These are phyloP conservation scores for Leccinum boreale DNA, from an alignment of 768 basidiomycete species.

Conservation along the genomic window DNA sequence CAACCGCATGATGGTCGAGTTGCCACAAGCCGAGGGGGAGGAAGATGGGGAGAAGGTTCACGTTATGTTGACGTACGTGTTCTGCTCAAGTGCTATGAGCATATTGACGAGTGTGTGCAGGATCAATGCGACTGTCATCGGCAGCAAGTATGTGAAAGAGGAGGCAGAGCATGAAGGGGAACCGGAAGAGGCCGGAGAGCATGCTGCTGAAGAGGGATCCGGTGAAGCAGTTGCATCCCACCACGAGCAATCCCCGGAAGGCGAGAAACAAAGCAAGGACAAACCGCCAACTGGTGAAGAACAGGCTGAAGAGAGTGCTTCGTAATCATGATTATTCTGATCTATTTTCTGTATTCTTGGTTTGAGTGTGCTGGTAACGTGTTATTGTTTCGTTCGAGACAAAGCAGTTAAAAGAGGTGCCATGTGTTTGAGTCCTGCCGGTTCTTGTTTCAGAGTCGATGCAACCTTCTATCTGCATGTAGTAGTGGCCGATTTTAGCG, in stretches of 20 bases:
- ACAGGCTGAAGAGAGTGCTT: conserved; percentile 15
- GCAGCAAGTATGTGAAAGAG: conserved; percentile 56
- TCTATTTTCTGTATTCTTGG: conserved; percentile 4
- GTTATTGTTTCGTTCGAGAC: neutral
- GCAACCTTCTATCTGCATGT: neutral
- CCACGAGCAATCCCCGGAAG: conserved; percentile 21
- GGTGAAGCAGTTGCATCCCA: conserved; percentile 25
- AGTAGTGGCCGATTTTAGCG: neutral
- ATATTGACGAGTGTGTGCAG: conserved; percentile 33
- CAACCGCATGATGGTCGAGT: conserved; percentile 63
- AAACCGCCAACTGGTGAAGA: conserved; percentile 17
- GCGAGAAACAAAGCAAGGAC: conserved; percentile 24
- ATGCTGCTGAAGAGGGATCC: conserved; percentile 27
- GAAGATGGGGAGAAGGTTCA: conserved; percentile 61
- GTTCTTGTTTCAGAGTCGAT: neutral
- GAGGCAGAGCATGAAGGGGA: conserved; percentile 35
- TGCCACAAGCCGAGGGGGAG: conserved; percentile 46
- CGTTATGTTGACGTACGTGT: conserved; percentile 70
- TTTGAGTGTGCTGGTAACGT: conserved; percentile 1
- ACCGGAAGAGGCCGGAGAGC: conserved; percentile 21
- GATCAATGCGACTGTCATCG: conserved; percentile 73
- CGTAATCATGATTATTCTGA: conserved; percentile 13
- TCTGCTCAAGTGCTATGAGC: neutral
- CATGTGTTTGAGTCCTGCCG: neutral
- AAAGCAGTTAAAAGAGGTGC: neutral